Percentiles rank a stretch among this genome's conserved stretches.
phyloP scores from a whole-genome alignment of 1,284 basidiomycete species.

The Xerocomus amazonicus region DNA sequence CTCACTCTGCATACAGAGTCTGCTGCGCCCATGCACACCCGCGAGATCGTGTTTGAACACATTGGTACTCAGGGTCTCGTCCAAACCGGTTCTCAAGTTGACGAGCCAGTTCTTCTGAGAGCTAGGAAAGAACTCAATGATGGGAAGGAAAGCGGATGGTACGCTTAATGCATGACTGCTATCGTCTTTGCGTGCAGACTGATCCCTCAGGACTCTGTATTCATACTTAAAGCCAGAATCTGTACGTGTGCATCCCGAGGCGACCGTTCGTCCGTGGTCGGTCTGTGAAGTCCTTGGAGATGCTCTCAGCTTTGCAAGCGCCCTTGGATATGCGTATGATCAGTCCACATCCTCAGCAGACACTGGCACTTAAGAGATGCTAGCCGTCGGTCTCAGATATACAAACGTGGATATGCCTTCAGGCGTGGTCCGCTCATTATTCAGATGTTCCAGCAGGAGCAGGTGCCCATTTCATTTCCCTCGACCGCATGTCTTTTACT shows the following conservation, averaged over 20 bases:
- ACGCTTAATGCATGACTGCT: slow-evolving; percentile 16
- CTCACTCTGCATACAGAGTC: slow-evolving; percentile 75
- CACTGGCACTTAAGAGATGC: slow-evolving; percentile 8
- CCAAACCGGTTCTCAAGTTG: slow-evolving; percentile 43
- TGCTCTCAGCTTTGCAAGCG: slow-evolving; percentile 70
- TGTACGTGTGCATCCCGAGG: slow-evolving; percentile 71
- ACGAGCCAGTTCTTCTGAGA: slow-evolving; percentile 64
- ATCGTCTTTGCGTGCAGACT: background rate
- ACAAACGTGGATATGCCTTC: slow-evolving; percentile 74
- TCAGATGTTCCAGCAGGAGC: slow-evolving; percentile 80
- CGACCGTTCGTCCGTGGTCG: slow-evolving; percentile 78
- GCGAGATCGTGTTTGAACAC: slow-evolving; percentile 74
- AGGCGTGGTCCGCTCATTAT: slow-evolving; percentile 64
- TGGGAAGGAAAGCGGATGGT: slow-evolving; percentile 51
- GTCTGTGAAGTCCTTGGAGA: slow-evolving; percentile 72
- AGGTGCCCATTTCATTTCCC: slow-evolving; percentile 40
- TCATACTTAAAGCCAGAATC: slow-evolving; percentile 78
- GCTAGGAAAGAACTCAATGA: slow-evolving; percentile 70
- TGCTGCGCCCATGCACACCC: slow-evolving; percentile 61
- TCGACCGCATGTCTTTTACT: background rate
- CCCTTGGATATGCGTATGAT: slow-evolving; percentile 66
- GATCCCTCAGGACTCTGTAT: slow-evolving; percentile 56
- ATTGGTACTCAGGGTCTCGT: slow-evolving; percentile 58
- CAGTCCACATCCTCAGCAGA: slow-evolving; percentile 1
- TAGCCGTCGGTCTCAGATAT: slow-evolving; percentile 69